phyloP scores from a whole-genome alignment of 1,284 basidiomycete genomes.

The Austroboletus sp. region DNA sequence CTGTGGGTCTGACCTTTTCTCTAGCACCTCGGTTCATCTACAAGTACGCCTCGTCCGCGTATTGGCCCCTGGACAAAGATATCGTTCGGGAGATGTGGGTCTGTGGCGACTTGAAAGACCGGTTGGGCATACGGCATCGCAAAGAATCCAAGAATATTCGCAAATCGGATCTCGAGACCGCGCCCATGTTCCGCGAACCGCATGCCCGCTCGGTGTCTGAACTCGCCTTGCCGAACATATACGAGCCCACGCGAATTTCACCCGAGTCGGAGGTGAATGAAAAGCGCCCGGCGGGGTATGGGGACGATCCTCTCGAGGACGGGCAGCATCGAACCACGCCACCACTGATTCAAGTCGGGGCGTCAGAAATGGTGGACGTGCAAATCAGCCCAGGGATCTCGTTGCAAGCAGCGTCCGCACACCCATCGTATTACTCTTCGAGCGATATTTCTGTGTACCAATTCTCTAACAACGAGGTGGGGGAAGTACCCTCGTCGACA shows the following conservation, averaged over 20 bases:
- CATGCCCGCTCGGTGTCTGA: conserved; percentile 62
- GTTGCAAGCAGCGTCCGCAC: conserved; percentile 10
- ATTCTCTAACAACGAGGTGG: conserved; percentile 39
- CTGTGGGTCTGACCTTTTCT: conserved; percentile 18
- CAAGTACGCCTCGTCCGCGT: conserved; percentile 63
- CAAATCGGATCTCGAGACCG: conserved; percentile 45
- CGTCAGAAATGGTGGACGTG: conserved; percentile 4
- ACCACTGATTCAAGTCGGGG: conserved; percentile 11
- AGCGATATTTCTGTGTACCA: conserved; percentile 54
- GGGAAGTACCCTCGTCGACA: conserved; percentile 8
- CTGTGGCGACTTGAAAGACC: conserved; percentile 74
- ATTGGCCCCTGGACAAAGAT: conserved; percentile 72
- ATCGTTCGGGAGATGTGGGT: conserved; percentile 90
- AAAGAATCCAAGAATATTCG: conserved; percentile 40
- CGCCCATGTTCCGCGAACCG: conserved; percentile 61
- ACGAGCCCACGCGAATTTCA: conserved; percentile 43
- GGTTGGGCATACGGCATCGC: conserved; percentile 65
- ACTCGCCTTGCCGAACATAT: conserved; percentile 31
- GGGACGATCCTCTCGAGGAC: conserved; percentile 2
- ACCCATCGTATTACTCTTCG: conserved; percentile 62
- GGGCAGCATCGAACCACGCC: background rate
- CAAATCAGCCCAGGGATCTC: background rate
- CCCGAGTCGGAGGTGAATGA: conserved; percentile 20
- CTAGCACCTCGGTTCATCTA: conserved; percentile 66
- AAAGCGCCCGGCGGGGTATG: conserved; percentile 6